Base-by-base conservation (phyloP, 306 rosid genomes). In the Corylus avellana region DNA sequence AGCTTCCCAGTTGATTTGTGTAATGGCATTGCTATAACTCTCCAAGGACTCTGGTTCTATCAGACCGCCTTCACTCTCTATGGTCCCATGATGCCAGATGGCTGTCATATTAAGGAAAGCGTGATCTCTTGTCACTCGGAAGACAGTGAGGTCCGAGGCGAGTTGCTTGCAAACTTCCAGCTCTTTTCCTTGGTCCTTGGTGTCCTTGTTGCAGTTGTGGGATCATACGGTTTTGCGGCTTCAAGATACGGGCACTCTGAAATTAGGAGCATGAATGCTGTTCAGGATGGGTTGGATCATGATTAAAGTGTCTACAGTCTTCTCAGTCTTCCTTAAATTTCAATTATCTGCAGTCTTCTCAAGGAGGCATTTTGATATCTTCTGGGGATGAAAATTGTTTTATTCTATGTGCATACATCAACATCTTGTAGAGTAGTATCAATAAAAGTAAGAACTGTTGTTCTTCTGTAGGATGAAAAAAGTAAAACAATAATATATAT, bases 1-100 rank as follows among this genome's bases (percentile, higher is more conserved):
- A 93, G 91, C 82, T 96, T 93, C 81, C 91, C 98, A 0, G 85
- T 86, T 66, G 98, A 93, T 69, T 71, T 96, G 72, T 84, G 92
- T 27, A 80, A 78, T 13, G 96, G 99, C 77, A 86, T 93, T 11
- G 96, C 93, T 42, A 76, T 96, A 13, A 82, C 98, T 57, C 93
- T 96, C n/a, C 99, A 96, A 78, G 99, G 99, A 61, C 81, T 93
- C 17, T 96, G 99, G 98, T 96, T 96, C 89, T 96, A 93, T 84
- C 99, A 93, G 81, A 93, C 99, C 10, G 98, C 99, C 5, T 90
- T 96, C 88, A 94, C 97, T 80, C 94, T 96, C 9, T 96, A 93
- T 32, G 98, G 99, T 70, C 92, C 98, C 48, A 86, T 93, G 98
- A 76, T 96, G 85, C 99, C 98, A n/a, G 84, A 87, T 35, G 99